phyloP scores from a whole-genome alignment of 1,284 basidiomycete species.

The Trametes pubescens region DNA sequence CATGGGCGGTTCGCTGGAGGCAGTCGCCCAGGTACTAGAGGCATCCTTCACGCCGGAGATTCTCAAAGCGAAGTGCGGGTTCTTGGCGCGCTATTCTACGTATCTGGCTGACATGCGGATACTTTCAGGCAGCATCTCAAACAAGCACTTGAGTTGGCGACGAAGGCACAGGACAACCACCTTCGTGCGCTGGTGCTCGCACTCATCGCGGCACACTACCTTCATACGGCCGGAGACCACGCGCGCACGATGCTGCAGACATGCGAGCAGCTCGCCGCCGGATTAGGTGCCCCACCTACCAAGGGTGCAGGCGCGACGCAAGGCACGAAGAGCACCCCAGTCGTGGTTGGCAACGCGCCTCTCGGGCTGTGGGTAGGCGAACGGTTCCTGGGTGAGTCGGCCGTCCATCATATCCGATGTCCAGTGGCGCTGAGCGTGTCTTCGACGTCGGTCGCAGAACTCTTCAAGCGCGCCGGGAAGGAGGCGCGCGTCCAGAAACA shows the following conservation, averaged over 20 bases:
- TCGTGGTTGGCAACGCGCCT: slow-evolving; percentile 63
- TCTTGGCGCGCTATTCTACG: neutral
- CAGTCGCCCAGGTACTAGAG: slow-evolving; percentile 61
- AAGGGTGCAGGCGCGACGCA: slow-evolving; percentile 34
- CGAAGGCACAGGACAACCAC: slow-evolving; percentile 70
- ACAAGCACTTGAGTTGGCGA: slow-evolving; percentile 62
- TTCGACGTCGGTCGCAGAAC: slow-evolving; percentile 46
- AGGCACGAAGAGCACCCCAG: slow-evolving; percentile 30
- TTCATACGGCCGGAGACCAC: slow-evolving; percentile 73
- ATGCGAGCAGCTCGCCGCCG: slow-evolving; percentile 72
- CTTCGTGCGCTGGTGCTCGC: slow-evolving; percentile 72
- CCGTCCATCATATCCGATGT: neutral
- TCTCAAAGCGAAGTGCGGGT: slow-evolving; percentile 63
- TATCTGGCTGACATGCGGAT: slow-evolving; percentile 24
- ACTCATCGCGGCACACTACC: slow-evolving; percentile 71
- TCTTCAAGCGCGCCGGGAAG: slow-evolving; percentile 62
- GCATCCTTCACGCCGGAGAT: slow-evolving; percentile 65
- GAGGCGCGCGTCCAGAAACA: slow-evolving; percentile 44
- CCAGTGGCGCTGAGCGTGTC: neutral
- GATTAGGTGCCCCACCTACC: slow-evolving; percentile 64
- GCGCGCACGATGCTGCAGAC: slow-evolving; percentile 69
- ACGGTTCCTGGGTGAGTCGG: slow-evolving; percentile 62
- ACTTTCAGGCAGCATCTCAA: slow-evolving; percentile 64
- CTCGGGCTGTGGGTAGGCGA: slow-evolving; percentile 78
- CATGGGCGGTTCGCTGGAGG: slow-evolving; percentile 62